Evolutionary conservation across 345 rosid species (phyloP).

Genomic region (Hibiscus mutabilis): DNA sequence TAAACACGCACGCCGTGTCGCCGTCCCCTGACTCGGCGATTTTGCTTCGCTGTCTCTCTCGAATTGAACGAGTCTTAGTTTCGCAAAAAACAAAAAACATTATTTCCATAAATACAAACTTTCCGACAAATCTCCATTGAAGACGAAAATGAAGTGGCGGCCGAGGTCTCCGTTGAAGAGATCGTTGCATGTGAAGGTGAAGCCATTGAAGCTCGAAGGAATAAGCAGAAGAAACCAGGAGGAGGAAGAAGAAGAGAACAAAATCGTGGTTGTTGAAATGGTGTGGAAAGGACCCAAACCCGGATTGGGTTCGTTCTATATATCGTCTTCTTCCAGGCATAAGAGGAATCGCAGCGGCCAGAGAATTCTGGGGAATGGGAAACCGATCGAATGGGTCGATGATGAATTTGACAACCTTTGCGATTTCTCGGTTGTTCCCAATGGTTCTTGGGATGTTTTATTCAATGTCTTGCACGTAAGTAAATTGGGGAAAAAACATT

Average conservation of each 20-base stretch:
- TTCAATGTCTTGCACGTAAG: constrained; percentile 51
- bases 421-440: constrained; percentile 33
- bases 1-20: background rate
- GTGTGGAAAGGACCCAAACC: constrained; percentile 30
- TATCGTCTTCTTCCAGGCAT: constrained; percentile 10
- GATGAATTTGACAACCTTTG: constrained; percentile 48
- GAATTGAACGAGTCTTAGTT: background rate
- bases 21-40: background rate
- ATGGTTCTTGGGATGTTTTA: constrained; percentile 43
- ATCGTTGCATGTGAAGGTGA: constrained; percentile 31
- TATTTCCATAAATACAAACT: background rate
- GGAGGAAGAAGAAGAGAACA: background rate
- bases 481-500: background rate
- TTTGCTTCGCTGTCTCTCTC: background rate
- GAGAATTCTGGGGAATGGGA: constrained; percentile 11
- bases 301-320: constrained; percentile 18
- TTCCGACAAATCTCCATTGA: background rate
- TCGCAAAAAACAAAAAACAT: too few relatives aligned
- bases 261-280: constrained; percentile 15
- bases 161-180: constrained; percentile 6
- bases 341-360: constrained; percentile 10
- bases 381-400: constrained; percentile 33
- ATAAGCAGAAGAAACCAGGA: background rate
- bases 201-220: constrained; percentile 31
- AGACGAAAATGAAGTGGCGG: constrained; percentile 9